Base-by-base conservation (phyloP, 768 basidiomycete genomes). In the Phaeolepiota aurea region DNA sequence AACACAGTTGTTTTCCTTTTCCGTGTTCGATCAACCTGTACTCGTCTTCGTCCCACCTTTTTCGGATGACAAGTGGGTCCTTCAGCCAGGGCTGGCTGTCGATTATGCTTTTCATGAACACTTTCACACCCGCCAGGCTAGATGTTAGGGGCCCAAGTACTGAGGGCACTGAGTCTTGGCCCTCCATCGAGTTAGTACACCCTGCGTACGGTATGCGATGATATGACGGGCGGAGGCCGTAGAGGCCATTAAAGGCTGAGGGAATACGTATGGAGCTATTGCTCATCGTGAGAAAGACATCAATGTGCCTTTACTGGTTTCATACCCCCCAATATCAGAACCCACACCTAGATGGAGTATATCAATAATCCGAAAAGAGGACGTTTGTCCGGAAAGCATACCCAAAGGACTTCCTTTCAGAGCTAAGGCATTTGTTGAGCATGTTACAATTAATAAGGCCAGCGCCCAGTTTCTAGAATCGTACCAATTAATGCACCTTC, bases 241-340 rank as follows among this genome's bases (percentile, higher is more conserved):
- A 92, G 5, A 82, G 47, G 1, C 82, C 83, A 49, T 76, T 76
- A 48, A 85, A 77, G 0, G 69, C 71, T 5, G 77, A 56, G 4
- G 87, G 87, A 42, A 84, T 79, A 13, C 87, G 77, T 19, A 87
- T 53, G 3, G 86, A 87, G 3, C 83, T 85, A 25, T 37, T n/a
- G 38, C 7, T 20, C 14, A 19, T 15, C 39, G 20, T 3, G 20
- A 20, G 14, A 40, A 20, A n/a, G 21, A 31, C 9, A 13, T n/a
- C n/a, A 28, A 40, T 9, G 18, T 25, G 9, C 7, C 7, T 12
- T 25, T 10, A n/a, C n/a, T 18, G 18, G 18, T 4, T 15, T 41
- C 51, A 51, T 53, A 83, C 84, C 86, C 84, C 51, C 82, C 83
- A 43, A 89, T 75, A 54, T 90, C 88, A 18, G 87, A 82, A 32